These are phyloP conservation scores for Aureobasidium sp. DNA, from an alignment of 2,329 filamentous ascomycete species.

Conservation along the genomic window DNA sequence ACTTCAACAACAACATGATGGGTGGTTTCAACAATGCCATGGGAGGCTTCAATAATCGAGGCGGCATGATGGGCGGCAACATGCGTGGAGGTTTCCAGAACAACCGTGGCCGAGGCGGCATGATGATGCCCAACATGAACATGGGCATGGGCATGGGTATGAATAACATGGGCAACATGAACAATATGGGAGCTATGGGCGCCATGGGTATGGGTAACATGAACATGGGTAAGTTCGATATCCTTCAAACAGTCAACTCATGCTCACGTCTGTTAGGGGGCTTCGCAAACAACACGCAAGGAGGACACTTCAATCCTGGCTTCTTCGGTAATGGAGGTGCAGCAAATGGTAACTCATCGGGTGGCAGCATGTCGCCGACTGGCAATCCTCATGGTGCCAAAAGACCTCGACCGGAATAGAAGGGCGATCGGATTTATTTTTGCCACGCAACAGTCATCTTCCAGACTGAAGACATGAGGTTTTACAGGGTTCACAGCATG, in stretches of 20 bases:
- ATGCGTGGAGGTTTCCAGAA: constrained; percentile 33
- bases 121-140: constrained; percentile 22
- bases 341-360: constrained; percentile 24
- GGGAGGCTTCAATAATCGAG: constrained; percentile 49
- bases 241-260: not conserved
- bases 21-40: constrained; percentile 41
- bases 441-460: not conserved
- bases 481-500: not conserved
- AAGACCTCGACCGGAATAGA: constrained; percentile 19
- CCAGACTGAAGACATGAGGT: not conserved
- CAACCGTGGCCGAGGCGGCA: constrained; percentile 15
- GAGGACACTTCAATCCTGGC: constrained; percentile 63
- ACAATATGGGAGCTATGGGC: constrained; percentile 31
- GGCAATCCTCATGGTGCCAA: constrained; percentile 19
- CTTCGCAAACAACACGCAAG: constrained; percentile 59
- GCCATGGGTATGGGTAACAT: constrained; percentile 39
- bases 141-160: constrained; percentile 21
- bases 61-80: constrained; percentile 47
- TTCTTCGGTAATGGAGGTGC: constrained; percentile 48
- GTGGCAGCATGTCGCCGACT: not conserved
- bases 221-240: constrained; percentile 35
- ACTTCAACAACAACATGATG: constrained; percentile 30
- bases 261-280: constrained; percentile 36
- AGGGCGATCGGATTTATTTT: not conserved
- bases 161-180: constrained; percentile 28